A percentile compares a stretch with the other conserved stretches of the same genome.
phyloP scores from a whole-genome alignment of 2,329 filamentous ascomycete species.

The Ophiostoma ips region DNA sequence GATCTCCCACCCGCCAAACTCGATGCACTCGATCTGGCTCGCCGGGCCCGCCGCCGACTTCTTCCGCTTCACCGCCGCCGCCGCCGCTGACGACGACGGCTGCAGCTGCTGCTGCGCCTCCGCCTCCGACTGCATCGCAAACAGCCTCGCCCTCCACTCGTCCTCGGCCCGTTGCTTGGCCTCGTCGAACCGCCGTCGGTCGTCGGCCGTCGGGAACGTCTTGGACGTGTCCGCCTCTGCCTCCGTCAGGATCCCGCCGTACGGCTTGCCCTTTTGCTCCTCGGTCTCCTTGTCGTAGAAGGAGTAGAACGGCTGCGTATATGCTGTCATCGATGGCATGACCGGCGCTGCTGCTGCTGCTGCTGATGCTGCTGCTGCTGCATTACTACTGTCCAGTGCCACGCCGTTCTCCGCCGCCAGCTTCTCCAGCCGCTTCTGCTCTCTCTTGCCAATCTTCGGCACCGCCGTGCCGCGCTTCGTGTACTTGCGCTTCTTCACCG shows the following conservation, averaged over 20 bases:
- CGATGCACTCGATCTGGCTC: conserved; percentile 97
- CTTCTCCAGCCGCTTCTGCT: conserved; percentile 7
- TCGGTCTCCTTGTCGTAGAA: conserved; percentile 83
- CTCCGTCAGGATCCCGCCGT: conserved; percentile 84
- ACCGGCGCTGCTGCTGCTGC: not conserved
- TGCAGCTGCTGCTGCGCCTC: conserved; percentile 40
- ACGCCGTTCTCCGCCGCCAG: conserved; percentile 2
- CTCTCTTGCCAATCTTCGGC: conserved; percentile 19
- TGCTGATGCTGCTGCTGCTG: not conserved
- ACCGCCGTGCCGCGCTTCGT: conserved; percentile 32
- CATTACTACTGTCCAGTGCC: not conserved
- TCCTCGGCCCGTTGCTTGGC: conserved; percentile 85
- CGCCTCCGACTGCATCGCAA: conserved; percentile 49
- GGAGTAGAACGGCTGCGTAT: conserved; percentile 70
- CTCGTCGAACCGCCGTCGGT: conserved; percentile 77
- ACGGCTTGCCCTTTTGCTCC: conserved; percentile 82
- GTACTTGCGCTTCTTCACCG: conserved; percentile 41
- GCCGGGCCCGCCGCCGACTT: conserved; percentile 70
- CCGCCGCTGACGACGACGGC: not conserved
- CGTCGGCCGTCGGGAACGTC: conserved; percentile 66
- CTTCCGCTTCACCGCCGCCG: conserved; percentile 23
- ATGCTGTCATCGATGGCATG: conserved; percentile 22
- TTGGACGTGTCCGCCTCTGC: conserved; percentile 81
- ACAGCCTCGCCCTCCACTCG: conserved; percentile 62
- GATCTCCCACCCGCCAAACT: conserved; percentile 94